Conservation (phyloP, 192 early-diverging fungal genomes). For the Umbelopsis sp. region DNA sequence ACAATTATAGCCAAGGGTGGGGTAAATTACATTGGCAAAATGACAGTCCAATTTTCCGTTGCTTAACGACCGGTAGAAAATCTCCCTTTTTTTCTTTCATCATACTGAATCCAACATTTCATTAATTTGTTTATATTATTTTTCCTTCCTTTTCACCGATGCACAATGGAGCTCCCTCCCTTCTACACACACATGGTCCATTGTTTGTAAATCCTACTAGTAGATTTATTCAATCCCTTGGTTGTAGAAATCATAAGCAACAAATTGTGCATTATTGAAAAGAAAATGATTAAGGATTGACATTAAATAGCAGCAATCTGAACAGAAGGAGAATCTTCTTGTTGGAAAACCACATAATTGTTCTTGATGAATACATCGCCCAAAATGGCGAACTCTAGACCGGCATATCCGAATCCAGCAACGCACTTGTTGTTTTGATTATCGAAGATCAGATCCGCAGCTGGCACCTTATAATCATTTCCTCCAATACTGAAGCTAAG, state of each 20-base stretch:
- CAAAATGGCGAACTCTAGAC: conserved; percentile 41
- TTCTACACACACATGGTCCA: too few species aligned
- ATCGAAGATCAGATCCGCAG: conserved; percentile 20
- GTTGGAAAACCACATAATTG: conserved; percentile 64
- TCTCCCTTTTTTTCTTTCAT: background rate
- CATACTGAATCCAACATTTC: background rate
- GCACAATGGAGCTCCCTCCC: too few species aligned
- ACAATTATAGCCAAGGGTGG: conserved; percentile 9
- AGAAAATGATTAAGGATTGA: too few species aligned
- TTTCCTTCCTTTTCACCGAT: too few species aligned
- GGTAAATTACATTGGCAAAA: conserved; percentile 1
- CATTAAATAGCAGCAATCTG: conserved; percentile 53
- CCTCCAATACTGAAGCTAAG: conserved; percentile 25
- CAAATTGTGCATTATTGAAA: too few species aligned
- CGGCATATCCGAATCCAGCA: conserved; percentile 27
- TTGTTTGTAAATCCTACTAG: too few species aligned
- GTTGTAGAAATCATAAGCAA: too few species aligned
- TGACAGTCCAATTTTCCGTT: background rate
- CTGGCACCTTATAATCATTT: background rate
- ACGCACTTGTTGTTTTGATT: conserved; percentile 17
- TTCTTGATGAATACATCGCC: conserved; percentile 47
- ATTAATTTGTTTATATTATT: background rate
- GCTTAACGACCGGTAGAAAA: background rate
- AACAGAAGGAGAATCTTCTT: conserved; percentile 48
- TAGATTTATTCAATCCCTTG: too few species aligned